Conservation (phyloP, 371 early-diverging fungal genomes). For the Coelomomyces lativittatus region DNA sequence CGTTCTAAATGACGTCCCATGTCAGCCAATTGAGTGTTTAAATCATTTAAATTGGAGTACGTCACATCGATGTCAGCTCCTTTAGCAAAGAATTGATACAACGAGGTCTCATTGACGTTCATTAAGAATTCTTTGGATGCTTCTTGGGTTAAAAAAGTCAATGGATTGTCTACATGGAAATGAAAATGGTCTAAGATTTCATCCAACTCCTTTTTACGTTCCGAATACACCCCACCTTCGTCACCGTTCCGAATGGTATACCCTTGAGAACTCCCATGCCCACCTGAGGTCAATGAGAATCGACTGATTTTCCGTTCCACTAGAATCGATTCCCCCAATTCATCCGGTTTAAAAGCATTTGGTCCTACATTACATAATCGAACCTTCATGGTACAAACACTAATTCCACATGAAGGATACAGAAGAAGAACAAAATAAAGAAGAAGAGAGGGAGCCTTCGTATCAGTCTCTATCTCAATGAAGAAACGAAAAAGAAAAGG, state of each 20-base stretch:
- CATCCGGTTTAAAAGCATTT: constrained; percentile 58
- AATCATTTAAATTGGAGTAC: not conserved
- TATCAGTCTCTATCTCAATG: too few relatives aligned
- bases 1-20: not conserved
- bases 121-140: constrained; percentile 73
- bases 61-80: not conserved
- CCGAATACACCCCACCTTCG: constrained; percentile 43
- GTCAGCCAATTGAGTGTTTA: not conserved
- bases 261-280: constrained; percentile 41
- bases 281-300: not conserved
- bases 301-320: constrained; percentile 46
- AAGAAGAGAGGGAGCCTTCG: too few relatives aligned
- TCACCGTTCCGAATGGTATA: constrained; percentile 61
- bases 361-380: constrained; percentile 66
- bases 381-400: too few relatives aligned
- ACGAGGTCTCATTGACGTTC: constrained; percentile 26
- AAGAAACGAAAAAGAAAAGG: too few relatives aligned
- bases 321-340: constrained; percentile 59
- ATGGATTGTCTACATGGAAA: constrained; percentile 78
- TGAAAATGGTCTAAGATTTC: constrained; percentile 71
- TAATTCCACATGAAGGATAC: too few relatives aligned
- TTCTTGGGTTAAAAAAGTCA: constrained; percentile 80
- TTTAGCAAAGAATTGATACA: not conserved
- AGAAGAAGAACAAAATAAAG: too few relatives aligned
- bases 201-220: constrained; percentile 56